Conservation (phyloP, 768 basidiomycete species). For the Suillus placidus region DNA sequence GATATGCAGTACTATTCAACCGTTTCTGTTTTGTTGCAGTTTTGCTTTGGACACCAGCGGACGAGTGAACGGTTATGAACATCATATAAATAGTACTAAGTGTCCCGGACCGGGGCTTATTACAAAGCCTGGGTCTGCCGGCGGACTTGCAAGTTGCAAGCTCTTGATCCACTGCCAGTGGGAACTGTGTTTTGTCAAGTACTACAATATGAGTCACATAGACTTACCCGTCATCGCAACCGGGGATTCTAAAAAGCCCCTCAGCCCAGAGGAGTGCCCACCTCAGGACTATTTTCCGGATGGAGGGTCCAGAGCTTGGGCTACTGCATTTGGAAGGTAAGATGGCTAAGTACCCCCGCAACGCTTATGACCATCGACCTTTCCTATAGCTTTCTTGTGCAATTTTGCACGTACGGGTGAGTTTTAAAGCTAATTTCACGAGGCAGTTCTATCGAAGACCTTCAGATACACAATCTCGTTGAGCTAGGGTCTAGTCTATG, state of each 20-base stretch:
- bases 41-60: no score
- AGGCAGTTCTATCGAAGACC: not conserved
- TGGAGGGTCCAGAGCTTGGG: conserved; percentile 34
- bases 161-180: no score
- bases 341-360: not conserved
- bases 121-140: no score
- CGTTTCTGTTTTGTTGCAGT: no score
- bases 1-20: no score
- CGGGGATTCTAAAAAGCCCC: not conserved
- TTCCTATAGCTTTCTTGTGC: conserved; percentile 37
- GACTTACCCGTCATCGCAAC: not conserved
- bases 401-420: conserved; percentile 42
- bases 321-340: conserved; percentile 35
- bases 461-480: conserved; percentile 40
- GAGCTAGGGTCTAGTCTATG: no score
- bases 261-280: not conserved
- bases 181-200: no score
- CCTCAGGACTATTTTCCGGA: conserved; percentile 26
- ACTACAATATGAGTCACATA: not conserved
- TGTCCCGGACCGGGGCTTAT: no score
- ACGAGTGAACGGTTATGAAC: no score
- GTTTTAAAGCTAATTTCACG: not conserved
- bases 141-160: no score
- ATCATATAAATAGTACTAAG: no score
- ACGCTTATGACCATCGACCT: not conserved